These are phyloP conservation scores for Chloranthus sessilifolius DNA, from an alignment of 164 flowering plant species.

Conservation along the genomic window DNA sequence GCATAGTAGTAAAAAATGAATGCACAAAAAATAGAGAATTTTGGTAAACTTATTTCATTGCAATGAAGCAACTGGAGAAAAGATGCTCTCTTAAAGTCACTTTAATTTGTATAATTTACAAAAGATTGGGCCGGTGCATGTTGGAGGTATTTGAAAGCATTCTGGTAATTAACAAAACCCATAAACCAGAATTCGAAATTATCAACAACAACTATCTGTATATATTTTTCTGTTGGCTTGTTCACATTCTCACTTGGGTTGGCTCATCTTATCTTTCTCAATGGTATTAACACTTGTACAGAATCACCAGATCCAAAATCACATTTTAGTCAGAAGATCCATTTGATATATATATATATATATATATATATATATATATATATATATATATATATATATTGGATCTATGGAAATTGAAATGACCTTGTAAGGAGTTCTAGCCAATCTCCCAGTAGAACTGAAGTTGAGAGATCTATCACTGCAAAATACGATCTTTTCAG, in stretches of 20 bases:
- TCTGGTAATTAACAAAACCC: slow-evolving; percentile 44
- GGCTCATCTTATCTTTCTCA: slow-evolving; percentile 30
- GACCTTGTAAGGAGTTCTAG: slow-evolving; percentile 44
- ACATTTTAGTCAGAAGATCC: neutral
- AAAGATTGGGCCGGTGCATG: slow-evolving; percentile 20
- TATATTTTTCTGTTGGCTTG: slow-evolving; percentile 39
- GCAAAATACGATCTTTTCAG: slow-evolving; percentile 38
- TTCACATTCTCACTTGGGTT: slow-evolving; percentile 29
- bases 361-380: too few species aligned
- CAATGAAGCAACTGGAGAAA: too few species aligned
- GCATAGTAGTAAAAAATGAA: too few species aligned
- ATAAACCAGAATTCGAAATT: slow-evolving; percentile 53
- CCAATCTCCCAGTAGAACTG: slow-evolving; percentile 24
- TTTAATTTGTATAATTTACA: neutral
- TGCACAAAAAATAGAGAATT: too few species aligned
- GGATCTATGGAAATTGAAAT: neutral
- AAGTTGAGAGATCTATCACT: slow-evolving; percentile 40
- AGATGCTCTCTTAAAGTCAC: too few species aligned
- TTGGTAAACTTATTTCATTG: too few species aligned
- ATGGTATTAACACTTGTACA: slow-evolving; percentile 39
- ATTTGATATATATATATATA: too few species aligned
- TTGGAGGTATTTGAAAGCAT: slow-evolving; percentile 32
- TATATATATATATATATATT: too few species aligned
- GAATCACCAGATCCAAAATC: neutral
- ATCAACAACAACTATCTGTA: slow-evolving; percentile 37